Conservation (phyloP, 257 asterid species). For the Henckelia pumila region DNA sequence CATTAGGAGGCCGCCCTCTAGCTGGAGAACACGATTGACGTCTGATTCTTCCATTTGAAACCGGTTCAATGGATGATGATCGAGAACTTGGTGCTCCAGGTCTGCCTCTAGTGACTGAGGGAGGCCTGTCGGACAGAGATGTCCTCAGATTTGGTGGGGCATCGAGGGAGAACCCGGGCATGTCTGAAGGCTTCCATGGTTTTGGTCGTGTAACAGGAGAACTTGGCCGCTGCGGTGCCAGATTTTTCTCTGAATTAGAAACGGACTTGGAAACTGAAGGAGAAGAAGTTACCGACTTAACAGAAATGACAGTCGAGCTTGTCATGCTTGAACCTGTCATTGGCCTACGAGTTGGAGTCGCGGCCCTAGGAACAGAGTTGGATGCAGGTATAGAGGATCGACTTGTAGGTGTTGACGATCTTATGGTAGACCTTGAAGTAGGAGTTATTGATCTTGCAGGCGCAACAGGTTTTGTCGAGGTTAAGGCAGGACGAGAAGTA, state of each 20-base stretch:
- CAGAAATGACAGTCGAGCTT: conserved; percentile 23
- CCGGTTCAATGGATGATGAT: conserved; percentile 84
- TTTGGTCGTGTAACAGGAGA: conserved; percentile 49
- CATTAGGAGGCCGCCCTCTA: conserved; percentile 76
- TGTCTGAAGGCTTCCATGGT: conserved; percentile 95
- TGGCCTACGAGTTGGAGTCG: conserved; percentile 53
- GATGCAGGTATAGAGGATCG: conserved; percentile 38
- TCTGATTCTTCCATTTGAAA: conserved; percentile 77
- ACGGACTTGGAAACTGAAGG: conserved; percentile 29
- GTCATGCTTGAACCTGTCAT: conserved; percentile 25
- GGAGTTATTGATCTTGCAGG: conserved; percentile 94
- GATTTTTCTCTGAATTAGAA: conserved; percentile 30
- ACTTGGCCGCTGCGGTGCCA: conserved; percentile 36
- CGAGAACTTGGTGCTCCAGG: conserved; percentile 88
- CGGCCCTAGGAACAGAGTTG: conserved; percentile 40
- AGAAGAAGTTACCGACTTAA: conserved; percentile 29
- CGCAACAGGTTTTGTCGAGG: conserved; percentile 56
- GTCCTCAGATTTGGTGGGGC: conserved; percentile 93
- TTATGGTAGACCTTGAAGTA: conserved; percentile 57
- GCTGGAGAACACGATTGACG: conserved; percentile 95
- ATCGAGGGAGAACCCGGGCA: conserved; percentile 95
- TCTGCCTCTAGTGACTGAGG: conserved; percentile 91
- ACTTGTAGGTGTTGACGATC: conserved; percentile 59
- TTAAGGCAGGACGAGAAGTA: conserved; percentile 55
- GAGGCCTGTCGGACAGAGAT: conserved; percentile 78